Evolutionary conservation across 495 filamentous ascomycete species (phyloP), one percentile per base, ranked within the genome.

Genomic region (Pseudomonodictys pantanalensis): DNA sequence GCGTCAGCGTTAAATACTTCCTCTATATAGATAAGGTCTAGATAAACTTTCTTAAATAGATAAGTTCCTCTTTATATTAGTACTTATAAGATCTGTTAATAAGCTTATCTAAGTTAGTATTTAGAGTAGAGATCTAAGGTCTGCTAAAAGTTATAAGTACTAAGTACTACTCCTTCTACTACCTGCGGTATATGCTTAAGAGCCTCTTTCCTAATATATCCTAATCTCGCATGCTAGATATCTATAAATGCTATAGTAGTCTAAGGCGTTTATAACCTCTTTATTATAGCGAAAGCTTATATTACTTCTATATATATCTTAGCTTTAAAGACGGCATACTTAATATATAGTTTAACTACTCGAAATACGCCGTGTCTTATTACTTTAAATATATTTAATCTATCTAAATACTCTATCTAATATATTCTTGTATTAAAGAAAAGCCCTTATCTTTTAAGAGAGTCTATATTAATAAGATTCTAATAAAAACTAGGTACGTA

Each of bases 21-120:
- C 9, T 43, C 30, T 25, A 63, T 59, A 7, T 63, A 29, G 41
- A 63, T 63, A 18, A 63, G 56, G 38, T 63, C 56, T 3, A 63
- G 33, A 41, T 63, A 33, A 9, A 63, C 23, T 24, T 52, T 52
- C 23, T 42, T 23, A 38, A 63, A 59, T 52, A 44, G 56, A 18
- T 30, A 51, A 28, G 47, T 51, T 51, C 47, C 47, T 51, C 47
- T 51, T 20, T 4, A 51, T 17, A 32, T 51, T 51, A 9, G 47
- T 2, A 8, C 24, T 9, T 28, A 6, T 51, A 20, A 51, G 20
- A 51, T 51, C 17, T 51, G 28, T 33, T 32, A 28, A 20, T 32
- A 32, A 4, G 24, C 45, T 49, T 49, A 17, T 28, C 17, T 17
- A 28, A 49, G 45, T 28, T 49, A 28, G 24, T 28, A 49, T 28